These are phyloP conservation scores for Schwanniomyces sp. DNA, from an alignment of 805 yeast species.

Conservation along the genomic window DNA sequence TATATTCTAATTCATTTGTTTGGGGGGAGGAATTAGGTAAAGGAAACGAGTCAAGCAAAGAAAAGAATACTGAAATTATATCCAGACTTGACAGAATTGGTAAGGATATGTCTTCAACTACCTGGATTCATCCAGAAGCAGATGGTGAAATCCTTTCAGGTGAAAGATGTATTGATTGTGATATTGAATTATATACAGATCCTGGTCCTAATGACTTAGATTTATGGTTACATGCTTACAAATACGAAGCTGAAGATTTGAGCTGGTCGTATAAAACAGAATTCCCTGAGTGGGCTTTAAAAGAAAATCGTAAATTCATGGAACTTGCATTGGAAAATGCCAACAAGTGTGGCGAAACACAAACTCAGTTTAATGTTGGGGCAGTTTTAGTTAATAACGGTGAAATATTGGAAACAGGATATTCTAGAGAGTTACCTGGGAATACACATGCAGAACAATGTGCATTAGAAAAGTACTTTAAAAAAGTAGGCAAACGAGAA, in stretches of 20 bases:
- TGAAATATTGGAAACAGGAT: constrained; percentile 73
- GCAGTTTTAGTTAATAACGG: constrained; percentile 70
- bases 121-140: constrained; percentile 61
- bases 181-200: constrained; percentile 71
- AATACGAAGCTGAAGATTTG: constrained; percentile 59
- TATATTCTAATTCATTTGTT: constrained; percentile 71
- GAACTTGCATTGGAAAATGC: constrained; percentile 76
- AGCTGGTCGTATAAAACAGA: constrained; percentile 76
- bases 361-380: constrained; percentile 93
- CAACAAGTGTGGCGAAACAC: constrained; percentile 72
- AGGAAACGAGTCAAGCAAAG: constrained; percentile 50
- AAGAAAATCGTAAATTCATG: constrained; percentile 63
- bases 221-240: constrained; percentile 88
- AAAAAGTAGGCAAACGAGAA: constrained; percentile 27
- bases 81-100: constrained; percentile 63
- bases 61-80: constrained; percentile 34
- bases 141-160: constrained; percentile 69
- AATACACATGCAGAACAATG: constrained; percentile 98
- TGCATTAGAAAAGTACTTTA: constrained; percentile 75
- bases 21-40: constrained; percentile 84
- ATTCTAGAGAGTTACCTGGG: constrained; percentile 87
- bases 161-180: constrained; percentile 64
- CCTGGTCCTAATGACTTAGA: constrained; percentile 88
- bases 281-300: constrained; percentile 81
- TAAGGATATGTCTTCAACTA: constrained; percentile 62